phyloP scores from a whole-genome alignment of 805 yeast species.

The Suhomyces kilbournensis region DNA sequence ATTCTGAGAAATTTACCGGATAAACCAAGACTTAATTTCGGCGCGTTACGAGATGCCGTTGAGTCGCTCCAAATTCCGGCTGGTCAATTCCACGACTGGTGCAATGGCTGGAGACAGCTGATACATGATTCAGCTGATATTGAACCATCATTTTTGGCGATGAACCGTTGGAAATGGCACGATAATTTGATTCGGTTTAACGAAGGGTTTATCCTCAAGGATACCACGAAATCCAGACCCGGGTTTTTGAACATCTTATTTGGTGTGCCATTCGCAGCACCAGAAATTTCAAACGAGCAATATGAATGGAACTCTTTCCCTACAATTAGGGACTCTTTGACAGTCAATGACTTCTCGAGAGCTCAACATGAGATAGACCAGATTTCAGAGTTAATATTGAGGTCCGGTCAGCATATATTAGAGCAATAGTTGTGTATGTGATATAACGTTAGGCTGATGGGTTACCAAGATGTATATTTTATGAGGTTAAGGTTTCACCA shows the following conservation, averaged over 20 bases:
- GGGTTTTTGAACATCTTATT: constrained; percentile 67
- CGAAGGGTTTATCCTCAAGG: constrained; percentile 45
- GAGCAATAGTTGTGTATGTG: background rate
- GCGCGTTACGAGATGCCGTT: constrained; percentile 22
- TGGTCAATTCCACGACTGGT: constrained; percentile 51
- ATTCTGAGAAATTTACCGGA: constrained; percentile 7
- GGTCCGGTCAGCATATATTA: constrained; percentile 10
- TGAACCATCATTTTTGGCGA: constrained; percentile 71
- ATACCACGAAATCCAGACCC: constrained; percentile 48
- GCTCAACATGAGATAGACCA: constrained; percentile 55
- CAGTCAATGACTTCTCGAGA: constrained; percentile 42
- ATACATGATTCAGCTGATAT: constrained; percentile 43
- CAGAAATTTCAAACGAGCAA: constrained; percentile 29
- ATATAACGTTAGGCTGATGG: background rate
- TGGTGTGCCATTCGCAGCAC: constrained; percentile 66
- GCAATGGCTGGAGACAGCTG: constrained; percentile 58
- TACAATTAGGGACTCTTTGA: constrained; percentile 64
- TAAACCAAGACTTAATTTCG: constrained; percentile 21
- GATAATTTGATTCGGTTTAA: constrained; percentile 57
- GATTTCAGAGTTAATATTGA: constrained; percentile 28
- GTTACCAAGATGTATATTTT: background rate
- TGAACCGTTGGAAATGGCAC: constrained; percentile 80
- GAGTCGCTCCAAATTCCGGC: constrained; percentile 33
- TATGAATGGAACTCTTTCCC: constrained; percentile 71
- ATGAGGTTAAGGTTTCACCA: background rate